phyloP scores from a whole-genome alignment of 345 rosid species.

The Psidium friedrichsthalianum region DNA sequence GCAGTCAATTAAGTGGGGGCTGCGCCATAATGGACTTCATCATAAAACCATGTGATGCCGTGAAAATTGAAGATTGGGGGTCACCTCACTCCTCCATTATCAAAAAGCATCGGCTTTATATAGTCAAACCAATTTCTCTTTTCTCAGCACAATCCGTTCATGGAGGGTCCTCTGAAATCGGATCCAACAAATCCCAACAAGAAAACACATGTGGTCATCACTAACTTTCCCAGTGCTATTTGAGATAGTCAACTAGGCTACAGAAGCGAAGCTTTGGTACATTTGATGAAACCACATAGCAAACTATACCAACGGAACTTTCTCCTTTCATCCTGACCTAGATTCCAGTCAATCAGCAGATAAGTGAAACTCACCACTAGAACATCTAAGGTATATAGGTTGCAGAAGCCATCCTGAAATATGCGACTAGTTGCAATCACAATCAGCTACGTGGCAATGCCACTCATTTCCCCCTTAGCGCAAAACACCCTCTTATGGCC shows the following conservation, averaged over 20 bases:
- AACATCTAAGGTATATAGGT: background rate
- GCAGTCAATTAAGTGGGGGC: background rate
- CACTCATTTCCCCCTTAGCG: background rate
- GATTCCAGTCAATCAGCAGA: background rate
- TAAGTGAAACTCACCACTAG: background rate
- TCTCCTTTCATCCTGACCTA: background rate
- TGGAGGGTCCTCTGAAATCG: background rate
- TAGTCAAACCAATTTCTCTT: background rate
- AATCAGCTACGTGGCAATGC: background rate
- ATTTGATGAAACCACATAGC: background rate
- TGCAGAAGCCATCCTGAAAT: background rate
- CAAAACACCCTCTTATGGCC: background rate
- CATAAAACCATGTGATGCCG: background rate
- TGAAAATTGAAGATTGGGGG: background rate
- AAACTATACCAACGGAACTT: background rate
- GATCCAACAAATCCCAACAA: background rate
- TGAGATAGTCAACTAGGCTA: background rate
- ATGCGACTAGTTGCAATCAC: background rate
- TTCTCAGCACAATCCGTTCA: background rate
- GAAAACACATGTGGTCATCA: background rate
- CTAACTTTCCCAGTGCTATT: background rate
- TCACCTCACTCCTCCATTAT: background rate
- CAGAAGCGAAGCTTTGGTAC: background rate
- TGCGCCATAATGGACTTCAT: background rate
- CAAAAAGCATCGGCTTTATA: background rate